Evolutionary conservation across 2,329 filamentous ascomycete species (phyloP), one percentile per base, ranked within the genome.

Genomic region (Colletotrichum incanum): DNA sequence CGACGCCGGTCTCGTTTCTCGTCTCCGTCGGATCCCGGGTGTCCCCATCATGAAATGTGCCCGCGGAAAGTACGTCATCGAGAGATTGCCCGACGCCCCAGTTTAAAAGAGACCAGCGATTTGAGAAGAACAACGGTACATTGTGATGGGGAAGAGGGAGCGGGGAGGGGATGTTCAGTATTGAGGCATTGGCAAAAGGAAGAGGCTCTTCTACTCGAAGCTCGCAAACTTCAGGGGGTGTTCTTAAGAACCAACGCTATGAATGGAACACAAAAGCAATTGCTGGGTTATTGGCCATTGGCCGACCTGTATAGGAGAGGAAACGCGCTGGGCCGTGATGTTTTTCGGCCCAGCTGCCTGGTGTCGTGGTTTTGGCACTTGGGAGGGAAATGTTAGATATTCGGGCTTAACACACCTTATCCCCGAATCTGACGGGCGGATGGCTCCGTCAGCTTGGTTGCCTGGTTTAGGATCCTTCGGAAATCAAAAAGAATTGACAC

Each of bases 1-100:
- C 79, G 92, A 94, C 87, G 23, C 47, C 31, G 60, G 60, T 8
- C 60, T 63, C 23, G 60, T 63, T 23, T 63, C 60, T 9, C 34
- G 60, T 69, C 88, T 98, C 77, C 88, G 95, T 74, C 98, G 98
- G 85, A 63, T 75, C 4, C 72, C 72, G 11, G 73, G 73, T 61
- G 61, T 75, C 75, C 18, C 70, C 69, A 90, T 94, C 76, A 88
- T 98, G 87, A 94, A 92, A 78, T 94, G 96, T 37, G 93, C 93
- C 7, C 90, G 94, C 78, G 94, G 94, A 56, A 98, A 98, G 83
- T 98, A 98, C 83, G 92, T 96, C 59, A 96, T 99, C 78, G 96
- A 98, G 87, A 90, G 95, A 77, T 83, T 98, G 74, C 95, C 95
- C 6, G 93, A 95, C 82, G 94, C 94, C 47, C 93, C 94, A 43